Percentiles rank a stretch among this genome's conserved stretches.
Conservation (phyloP, 2,329 filamentous ascomycete genomes). For the Rhinocladiella similis region DNA sequence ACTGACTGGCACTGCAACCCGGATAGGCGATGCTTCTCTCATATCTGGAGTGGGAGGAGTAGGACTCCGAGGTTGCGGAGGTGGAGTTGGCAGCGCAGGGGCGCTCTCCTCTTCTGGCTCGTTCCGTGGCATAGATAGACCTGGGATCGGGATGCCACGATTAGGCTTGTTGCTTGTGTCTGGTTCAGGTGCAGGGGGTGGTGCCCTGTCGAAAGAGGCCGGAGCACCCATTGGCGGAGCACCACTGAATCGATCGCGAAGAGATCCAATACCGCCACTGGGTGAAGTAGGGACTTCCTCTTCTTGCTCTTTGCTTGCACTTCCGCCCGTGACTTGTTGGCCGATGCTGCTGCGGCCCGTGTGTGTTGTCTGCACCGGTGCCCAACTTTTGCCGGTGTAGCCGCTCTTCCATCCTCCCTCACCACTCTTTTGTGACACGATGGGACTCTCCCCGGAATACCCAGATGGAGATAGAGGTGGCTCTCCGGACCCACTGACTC, state of each 20-base stretch:
- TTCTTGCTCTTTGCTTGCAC: slow-evolving; percentile 37
- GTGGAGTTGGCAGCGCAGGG: slow-evolving; percentile 46
- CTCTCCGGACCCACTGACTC: slow-evolving; percentile 53
- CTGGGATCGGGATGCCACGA: slow-evolving; percentile 74
- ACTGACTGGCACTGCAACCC: slow-evolving; percentile 79
- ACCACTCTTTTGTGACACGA: slow-evolving; percentile 71
- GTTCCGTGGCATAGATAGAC: slow-evolving; percentile 64
- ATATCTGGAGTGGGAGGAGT: slow-evolving; percentile 51
- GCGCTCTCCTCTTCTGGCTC: slow-evolving; percentile 45
- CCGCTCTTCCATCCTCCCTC: slow-evolving; percentile 83
- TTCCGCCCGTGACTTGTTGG: slow-evolving; percentile 65
- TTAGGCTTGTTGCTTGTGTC: slow-evolving; percentile 69
- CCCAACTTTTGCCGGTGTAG: slow-evolving; percentile 89
- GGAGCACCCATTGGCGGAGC: slow-evolving; percentile 68
- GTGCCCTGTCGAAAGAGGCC: slow-evolving; percentile 38
- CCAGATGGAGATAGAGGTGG: slow-evolving; percentile 48
- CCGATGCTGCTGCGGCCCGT: slow-evolving; percentile 65
- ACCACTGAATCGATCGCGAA: slow-evolving; percentile 81
- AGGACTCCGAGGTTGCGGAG: slow-evolving; percentile 44
- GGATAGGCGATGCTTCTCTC: slow-evolving; percentile 72
- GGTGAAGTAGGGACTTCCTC: slow-evolving; percentile 57
- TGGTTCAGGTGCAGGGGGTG: slow-evolving; percentile 59
- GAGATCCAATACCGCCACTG: slow-evolving; percentile 66
- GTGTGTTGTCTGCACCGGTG: slow-evolving; percentile 71
- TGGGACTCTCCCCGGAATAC: slow-evolving; percentile 47